phyloP scores from a whole-genome alignment of 1,284 basidiomycete genomes.

The Spongispora temasekensis region DNA sequence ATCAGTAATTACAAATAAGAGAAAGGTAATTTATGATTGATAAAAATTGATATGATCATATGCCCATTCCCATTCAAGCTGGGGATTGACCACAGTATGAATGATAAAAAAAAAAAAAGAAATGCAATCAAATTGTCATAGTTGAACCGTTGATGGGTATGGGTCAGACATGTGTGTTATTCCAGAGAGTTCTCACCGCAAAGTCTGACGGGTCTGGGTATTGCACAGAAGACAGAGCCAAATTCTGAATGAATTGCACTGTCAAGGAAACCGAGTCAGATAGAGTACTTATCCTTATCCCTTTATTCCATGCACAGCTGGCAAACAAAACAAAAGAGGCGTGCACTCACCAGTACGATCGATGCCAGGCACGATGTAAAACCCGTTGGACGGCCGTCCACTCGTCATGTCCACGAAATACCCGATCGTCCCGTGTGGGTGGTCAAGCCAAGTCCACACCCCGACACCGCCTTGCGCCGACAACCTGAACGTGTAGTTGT shows the following conservation, averaged over 20 bases:
- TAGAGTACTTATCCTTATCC: neutral
- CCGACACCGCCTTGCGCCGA: no score
- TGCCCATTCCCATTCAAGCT: no score
- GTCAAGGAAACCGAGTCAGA: neutral
- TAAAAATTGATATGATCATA: no score
- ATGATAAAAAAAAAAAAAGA: no score
- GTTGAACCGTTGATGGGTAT: no score
- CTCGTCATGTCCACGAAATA: conserved; percentile 50
- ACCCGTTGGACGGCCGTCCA: conserved; percentile 48
- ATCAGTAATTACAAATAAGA: no score
- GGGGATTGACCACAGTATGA: no score
- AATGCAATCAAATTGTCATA: no score
- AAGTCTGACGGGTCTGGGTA: conserved; percentile 47
- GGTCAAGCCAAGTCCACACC: conserved; percentile 60
- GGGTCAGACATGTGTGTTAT: conserved; percentile 50
- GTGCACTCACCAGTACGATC: neutral
- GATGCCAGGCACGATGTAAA: neutral
- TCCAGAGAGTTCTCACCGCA: conserved; percentile 56
- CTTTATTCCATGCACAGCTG: no score
- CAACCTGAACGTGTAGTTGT: conserved; percentile 49
- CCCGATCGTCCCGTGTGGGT: conserved; percentile 54
- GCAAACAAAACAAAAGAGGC: neutral
- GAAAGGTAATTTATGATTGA: no score
- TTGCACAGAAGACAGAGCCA: conserved; percentile 38
- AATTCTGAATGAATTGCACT: conserved; percentile 19